These are phyloP conservation scores for Corylus heterophylla DNA, from an alignment of 306 rosid species.

Conservation along the genomic window DNA sequence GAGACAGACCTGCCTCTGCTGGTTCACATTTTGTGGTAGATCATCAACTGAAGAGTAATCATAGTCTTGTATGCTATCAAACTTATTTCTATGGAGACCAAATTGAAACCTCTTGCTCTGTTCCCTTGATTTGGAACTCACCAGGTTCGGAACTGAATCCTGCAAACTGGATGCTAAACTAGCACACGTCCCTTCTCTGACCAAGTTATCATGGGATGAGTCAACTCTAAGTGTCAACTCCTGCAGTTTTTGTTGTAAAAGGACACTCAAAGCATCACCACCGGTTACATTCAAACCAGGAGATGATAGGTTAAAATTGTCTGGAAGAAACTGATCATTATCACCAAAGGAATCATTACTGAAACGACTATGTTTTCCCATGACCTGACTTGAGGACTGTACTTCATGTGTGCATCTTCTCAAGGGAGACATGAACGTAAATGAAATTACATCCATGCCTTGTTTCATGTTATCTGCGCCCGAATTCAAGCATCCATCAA, in stretches of 20 bases:
- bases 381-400: conserved; percentile 37
- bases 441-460: conserved; percentile 72
- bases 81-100: conserved; percentile 33
- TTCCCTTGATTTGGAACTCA: conserved; percentile 33
- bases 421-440: conserved; percentile 84
- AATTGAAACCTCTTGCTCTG: conserved; percentile 24
- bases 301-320: conserved; percentile 42
- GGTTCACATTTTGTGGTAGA: conserved; percentile 33
- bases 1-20: conserved; percentile 55
- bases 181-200: conserved; percentile 44
- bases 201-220: conserved; percentile 42
- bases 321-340: conserved; percentile 34
- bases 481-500: conserved; percentile 41
- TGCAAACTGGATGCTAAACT: conserved; percentile 43
- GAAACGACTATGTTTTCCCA: conserved; percentile 36
- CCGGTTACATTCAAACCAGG: conserved; percentile 47
- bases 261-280: conserved; percentile 66
- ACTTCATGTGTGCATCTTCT: conserved; percentile 49
- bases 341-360: conserved; percentile 40
- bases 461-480: conserved; percentile 50
- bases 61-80: conserved; percentile 16
- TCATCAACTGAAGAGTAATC: conserved; percentile 41
- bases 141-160: conserved; percentile 34
- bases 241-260: conserved; percentile 85
- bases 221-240: conserved; percentile 68